Percentiles rank a stretch among this genome's conserved stretches.
phyloP scores from a whole-genome alignment of 164 flowering plant genomes.

The Aristolochia fimbriata region DNA sequence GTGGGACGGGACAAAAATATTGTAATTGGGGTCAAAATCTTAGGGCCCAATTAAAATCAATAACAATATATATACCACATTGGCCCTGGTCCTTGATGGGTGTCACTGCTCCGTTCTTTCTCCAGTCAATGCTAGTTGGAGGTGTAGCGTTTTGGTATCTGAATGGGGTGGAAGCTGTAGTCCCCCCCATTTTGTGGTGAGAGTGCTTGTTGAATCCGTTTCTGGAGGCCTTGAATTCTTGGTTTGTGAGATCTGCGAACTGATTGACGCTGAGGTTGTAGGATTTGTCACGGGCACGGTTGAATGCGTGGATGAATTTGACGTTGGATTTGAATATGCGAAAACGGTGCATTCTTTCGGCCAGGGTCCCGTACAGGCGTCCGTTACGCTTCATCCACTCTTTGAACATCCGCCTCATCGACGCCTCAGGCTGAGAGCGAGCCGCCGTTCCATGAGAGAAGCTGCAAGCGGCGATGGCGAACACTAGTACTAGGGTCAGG shows the following conservation, averaged over 20 bases:
- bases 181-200: not conserved
- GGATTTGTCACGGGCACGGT: not conserved
- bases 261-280: constrained; percentile 21
- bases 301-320: constrained; percentile 1
- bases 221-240: constrained; percentile 22
- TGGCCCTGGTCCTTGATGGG: constrained; percentile 8
- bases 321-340: constrained; percentile 10
- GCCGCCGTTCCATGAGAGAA: not conserved
- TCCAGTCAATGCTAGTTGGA: constrained; percentile 5
- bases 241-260: constrained; percentile 29
- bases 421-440: not conserved
- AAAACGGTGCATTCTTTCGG: constrained; percentile 24
- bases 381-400: constrained; percentile 33
- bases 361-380: constrained; percentile 17
- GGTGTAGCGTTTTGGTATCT: constrained; percentile 10
- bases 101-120: constrained; percentile 5
- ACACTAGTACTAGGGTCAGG: too few relatives aligned
- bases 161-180: constrained; percentile 4
- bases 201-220: constrained; percentile 1
- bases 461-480: too few relatives aligned
- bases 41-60: too few relatives aligned
- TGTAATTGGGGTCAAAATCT: too few relatives aligned
- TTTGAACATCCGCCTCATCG: constrained; percentile 12
- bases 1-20: too few relatives aligned
- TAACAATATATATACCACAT: constrained; percentile 6